Base-by-base conservation (phyloP, 2,329 filamentous ascomycete genomes). In the Mollisiaceae sp. region DNA sequence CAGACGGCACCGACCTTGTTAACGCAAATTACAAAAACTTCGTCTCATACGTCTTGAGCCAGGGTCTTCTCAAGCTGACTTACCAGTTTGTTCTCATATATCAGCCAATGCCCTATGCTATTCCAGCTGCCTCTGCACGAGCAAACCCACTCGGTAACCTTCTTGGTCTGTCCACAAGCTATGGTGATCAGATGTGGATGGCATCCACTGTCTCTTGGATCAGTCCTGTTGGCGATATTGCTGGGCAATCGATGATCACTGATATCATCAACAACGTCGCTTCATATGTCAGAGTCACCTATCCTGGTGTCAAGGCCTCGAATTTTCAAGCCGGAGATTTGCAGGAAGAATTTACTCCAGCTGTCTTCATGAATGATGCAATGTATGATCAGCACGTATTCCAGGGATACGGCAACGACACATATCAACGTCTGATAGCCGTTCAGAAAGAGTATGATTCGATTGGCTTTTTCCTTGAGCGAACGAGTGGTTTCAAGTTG, bases 281-380 rank as follows among this genome's bases (percentile, higher is more conserved):
- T 20, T 32, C 58, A 8, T 71, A 69, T 41, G 61, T 60, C 2
- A 54, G 65, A 36, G 56, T 39, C 1, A 64, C 41, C 4, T 73
- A 67, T 61, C 52, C 67, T 4, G 65, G 56, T 15, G 20, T 56
- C 64, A 69, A 57, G 70, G 75, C 62, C 64, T 74, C 62, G 9
- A 69, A 69, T 47, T 75, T 66, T 57, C 65, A 57, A 58, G 60
- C 64, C 18, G 65, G 62, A 47, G 20, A 65, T 50, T n/a, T 58
- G 35, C 12, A 62, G 56, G 20, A 64, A 64, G 41, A 70, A 68
- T 78, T 77, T 64, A 67, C 73, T 20, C 57, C 59, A 1, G 73
- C 74, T 11, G 65, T 72, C 1, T 76, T 77, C 45, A 75, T 79
- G 74, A 79, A 79, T 50, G 77, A 79, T 68, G 77, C 77, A 0